Conservation (phyloP, 495 filamentous ascomycete genomes). For the Pyrenula aspistea region DNA sequence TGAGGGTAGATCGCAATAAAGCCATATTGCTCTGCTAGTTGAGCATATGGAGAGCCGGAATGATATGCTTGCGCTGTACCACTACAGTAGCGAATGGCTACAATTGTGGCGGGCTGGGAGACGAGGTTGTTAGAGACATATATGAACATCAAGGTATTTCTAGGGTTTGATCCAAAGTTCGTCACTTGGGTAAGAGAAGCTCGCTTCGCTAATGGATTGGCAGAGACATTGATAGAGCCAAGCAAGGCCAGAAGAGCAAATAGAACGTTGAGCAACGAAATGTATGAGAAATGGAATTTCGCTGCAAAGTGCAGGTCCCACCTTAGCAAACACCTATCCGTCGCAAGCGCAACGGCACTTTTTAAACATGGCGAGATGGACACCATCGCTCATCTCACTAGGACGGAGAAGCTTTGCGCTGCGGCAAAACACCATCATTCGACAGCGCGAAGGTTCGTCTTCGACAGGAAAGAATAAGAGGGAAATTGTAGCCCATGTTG, state of each 20-base stretch:
- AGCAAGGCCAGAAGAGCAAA: neutral
- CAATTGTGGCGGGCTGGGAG: slow-evolving; percentile 35
- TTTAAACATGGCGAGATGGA: no score
- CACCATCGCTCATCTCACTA: no score
- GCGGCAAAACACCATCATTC: no score
- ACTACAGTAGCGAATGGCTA: slow-evolving; percentile 44
- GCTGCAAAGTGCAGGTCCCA: no score
- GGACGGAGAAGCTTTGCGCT: no score
- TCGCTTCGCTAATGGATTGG: neutral
- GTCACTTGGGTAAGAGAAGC: slow-evolving; percentile 7
- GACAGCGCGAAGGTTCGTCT: no score
- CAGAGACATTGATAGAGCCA: no score
- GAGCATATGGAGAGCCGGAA: slow-evolving; percentile 30
- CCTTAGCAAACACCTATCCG: no score
- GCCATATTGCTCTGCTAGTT: slow-evolving; percentile 36
- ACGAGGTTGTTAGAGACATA: slow-evolving; percentile 42
- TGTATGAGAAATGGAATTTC: no score
- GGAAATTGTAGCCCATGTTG: no score
- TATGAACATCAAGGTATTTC: slow-evolving; percentile 35
- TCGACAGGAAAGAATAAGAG: no score
- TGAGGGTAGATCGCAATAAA: slow-evolving; percentile 47
- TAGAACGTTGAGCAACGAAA: neutral
- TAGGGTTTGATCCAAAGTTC: slow-evolving; percentile 25
- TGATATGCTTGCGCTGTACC: slow-evolving; percentile 39
- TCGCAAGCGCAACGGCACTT: no score